Evolutionary conservation across 257 asterid species (phyloP).

Genomic region (Buddleja alternifolia): DNA sequence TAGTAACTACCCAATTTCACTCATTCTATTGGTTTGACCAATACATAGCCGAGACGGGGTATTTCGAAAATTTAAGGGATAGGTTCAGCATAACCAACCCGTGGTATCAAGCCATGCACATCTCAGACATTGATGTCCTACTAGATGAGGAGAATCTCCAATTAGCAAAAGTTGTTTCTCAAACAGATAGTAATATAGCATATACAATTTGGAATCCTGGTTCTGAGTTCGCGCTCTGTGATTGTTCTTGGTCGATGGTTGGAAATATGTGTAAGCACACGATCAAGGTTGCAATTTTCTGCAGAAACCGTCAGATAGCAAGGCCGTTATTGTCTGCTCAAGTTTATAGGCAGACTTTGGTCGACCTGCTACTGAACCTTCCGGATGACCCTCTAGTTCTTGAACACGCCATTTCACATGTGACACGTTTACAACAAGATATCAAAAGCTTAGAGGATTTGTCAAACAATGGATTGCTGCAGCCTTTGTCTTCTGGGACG

Average conservation of each 20-base stretch:
- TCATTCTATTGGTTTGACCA: slow-evolving; percentile 59
- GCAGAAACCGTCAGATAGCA: slow-evolving; percentile 44
- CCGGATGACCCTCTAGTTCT: slow-evolving; percentile 54
- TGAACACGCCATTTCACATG: slow-evolving; percentile 44
- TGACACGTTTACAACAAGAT: slow-evolving; percentile 42
- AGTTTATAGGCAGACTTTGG: slow-evolving; percentile 45
- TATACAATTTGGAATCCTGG: slow-evolving; percentile 59
- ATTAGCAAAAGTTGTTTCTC: slow-evolving; percentile 56
- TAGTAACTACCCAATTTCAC: slow-evolving; percentile 50
- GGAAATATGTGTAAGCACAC: slow-evolving; percentile 56
- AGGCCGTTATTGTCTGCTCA: slow-evolving; percentile 49
- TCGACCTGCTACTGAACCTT: slow-evolving; percentile 43
- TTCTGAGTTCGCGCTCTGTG: slow-evolving; percentile 55
- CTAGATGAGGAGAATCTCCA: slow-evolving; percentile 50
- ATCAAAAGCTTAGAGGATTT: slow-evolving; percentile 48
- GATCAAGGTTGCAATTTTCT: slow-evolving; percentile 46
- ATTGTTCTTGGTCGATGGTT: slow-evolving; percentile 56
- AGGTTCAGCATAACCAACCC: slow-evolving; percentile 39
- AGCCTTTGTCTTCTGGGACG: slow-evolving; percentile 36
- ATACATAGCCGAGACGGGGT: slow-evolving; percentile 46
- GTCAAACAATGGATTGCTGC: slow-evolving; percentile 47
- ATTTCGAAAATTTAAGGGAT: slow-evolving; percentile 46
- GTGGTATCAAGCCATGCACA: slow-evolving; percentile 49
- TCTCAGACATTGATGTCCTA: slow-evolving; percentile 47
- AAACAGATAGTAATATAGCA: slow-evolving; percentile 43